phyloP scores from a whole-genome alignment of 169 alveolate species.

The Plasmodium reichenowi region DNA sequence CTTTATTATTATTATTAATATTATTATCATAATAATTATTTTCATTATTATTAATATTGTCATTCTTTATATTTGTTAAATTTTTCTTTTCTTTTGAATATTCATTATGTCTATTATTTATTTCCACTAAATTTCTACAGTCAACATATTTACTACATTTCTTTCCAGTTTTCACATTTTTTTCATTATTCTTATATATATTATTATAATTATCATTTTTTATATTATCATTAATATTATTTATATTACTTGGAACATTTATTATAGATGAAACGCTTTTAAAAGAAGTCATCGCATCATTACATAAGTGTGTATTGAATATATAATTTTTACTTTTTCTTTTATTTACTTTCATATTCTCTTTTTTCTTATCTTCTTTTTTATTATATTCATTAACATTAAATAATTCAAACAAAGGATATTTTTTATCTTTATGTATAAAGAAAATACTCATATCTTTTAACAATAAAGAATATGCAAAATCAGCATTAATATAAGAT shows the following conservation, averaged over 20 bases:
- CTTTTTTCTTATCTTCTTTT: slow-evolving; percentile 17
- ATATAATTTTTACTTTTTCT: slow-evolving; percentile 33
- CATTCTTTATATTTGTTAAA: neutral
- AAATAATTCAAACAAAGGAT: slow-evolving; percentile 35
- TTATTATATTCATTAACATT: neutral
- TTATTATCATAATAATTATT: neutral
- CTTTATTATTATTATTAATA: neutral
- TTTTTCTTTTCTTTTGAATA: neutral
- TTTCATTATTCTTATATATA: neutral
- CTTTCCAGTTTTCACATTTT: too few species aligned
- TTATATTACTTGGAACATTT: neutral
- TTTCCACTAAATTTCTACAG: too few species aligned
- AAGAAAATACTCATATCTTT: slow-evolving; percentile 18
- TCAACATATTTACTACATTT: too few species aligned
- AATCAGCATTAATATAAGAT: slow-evolving; percentile 41
- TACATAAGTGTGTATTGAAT: slow-evolving; percentile 23
- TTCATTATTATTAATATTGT: neutral
- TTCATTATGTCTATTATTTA: neutral
- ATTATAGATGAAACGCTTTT: slow-evolving; percentile 1
- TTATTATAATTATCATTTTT: neutral
- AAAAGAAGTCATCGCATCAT: neutral
- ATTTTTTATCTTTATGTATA: slow-evolving; percentile 28
- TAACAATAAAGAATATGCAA: slow-evolving; percentile 25
- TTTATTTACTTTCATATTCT: slow-evolving; percentile 3
- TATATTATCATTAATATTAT: neutral